Percentiles rank a stretch among this genome's conserved stretches.
Conservation (phyloP, 1,284 basidiomycete species). For the Rhodotorula sp. region DNA sequence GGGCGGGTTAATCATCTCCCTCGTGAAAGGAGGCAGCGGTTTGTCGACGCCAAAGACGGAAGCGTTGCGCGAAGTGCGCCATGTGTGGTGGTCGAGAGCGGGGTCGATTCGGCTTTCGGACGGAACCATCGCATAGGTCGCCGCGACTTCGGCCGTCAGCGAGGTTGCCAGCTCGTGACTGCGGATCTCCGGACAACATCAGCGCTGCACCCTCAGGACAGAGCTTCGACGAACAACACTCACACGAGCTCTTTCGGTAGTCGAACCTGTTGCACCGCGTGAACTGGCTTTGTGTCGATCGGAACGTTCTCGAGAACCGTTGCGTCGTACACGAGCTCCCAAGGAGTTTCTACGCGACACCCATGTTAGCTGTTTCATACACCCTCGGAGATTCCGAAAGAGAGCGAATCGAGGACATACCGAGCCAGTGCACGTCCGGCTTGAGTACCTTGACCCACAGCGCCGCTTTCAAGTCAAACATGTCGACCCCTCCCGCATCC, state of each 20-base stretch:
- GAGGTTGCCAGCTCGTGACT: neutral
- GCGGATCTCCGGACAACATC: too few species aligned
- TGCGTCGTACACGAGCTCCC: neutral
- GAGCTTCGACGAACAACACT: neutral
- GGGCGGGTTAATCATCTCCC: neutral
- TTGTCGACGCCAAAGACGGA: neutral
- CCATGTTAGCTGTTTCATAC: neutral
- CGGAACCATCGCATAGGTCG: conserved; percentile 8
- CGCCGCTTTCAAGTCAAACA: conserved; percentile 5
- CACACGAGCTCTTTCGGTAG: neutral
- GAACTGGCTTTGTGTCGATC: neutral
- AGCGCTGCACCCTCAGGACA: too few species aligned
- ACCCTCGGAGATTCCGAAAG: neutral
- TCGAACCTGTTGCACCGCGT: neutral
- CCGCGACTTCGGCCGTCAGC: neutral
- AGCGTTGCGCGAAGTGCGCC: conserved; percentile 1
- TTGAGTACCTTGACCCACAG: neutral
- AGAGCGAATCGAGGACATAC: neutral
- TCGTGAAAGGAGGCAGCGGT: neutral
- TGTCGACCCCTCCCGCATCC: neutral
- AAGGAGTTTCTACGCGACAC: neutral
- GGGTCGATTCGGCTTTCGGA: neutral
- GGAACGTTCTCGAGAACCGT: neutral
- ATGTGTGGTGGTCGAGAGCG: neutral
- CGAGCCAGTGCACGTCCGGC: neutral